Base-by-base conservation (phyloP, 192 early-diverging fungal species). In the Phlyctochytrium planicorne region DNA sequence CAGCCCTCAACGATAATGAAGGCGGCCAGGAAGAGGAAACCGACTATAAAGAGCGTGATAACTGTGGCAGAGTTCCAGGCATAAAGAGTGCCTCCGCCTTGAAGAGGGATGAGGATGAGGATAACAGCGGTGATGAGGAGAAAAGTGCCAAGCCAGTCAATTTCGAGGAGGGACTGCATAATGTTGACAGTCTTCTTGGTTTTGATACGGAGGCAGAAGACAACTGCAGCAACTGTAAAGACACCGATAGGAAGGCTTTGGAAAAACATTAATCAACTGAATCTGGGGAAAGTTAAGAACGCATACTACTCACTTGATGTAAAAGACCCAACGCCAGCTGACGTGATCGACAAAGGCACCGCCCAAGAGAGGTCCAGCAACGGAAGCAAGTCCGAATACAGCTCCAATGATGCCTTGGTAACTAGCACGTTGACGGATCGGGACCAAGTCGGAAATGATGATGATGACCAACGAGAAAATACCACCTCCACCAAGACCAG, bases 311-410 rank as follows among this genome's bases (percentile, higher is more conserved):
- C n/a, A n/a, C n/a, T n/a, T n/a, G n/a, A n/a, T n/a, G n/a, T 83
- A 92, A 73, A 91, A 91, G 29, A 30, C 35, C 71, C 76, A 78
- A n/a, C 74, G 17, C 74, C 78, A 75, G 23, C 59, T 37, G 32
- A 73, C 30, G 37, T 73, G 59, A 53, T 96, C 86, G 30, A 89
- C 90, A 37, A 96, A 88, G 20, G 85, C 72, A 34, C 94, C 93
- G 56, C 94, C 93, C 10, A 92, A 84, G 12, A 61, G 65, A 12
- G 60, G 63, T 17, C 65, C 65, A 29, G 65, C 29, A 17, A 66
- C 30, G 29, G 59, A 12, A 12, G 65, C 65, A 6, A 16, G 10
- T 16, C 62, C 65, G 65, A 29, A 66, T 16, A 64, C 62, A 23
- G 65, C 65, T 17, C 65, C 65, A 14, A 6, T 61, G 12, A 25